These are phyloP conservation scores for Fusarium virguliforme DNA, from an alignment of 2,329 filamentous ascomycete genomes.

Conservation along the genomic window DNA sequence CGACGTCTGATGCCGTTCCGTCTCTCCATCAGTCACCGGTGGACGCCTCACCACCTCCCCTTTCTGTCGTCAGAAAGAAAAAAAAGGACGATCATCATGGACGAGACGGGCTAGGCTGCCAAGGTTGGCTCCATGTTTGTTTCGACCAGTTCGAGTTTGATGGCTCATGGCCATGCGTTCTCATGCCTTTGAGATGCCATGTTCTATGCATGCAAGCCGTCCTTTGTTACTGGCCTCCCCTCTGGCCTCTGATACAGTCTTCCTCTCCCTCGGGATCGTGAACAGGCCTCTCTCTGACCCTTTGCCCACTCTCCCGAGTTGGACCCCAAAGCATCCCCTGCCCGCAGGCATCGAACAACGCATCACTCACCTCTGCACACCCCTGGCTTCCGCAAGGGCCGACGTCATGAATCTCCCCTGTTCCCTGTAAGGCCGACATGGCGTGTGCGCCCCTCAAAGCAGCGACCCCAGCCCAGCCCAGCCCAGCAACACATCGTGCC, in stretches of 20 bases:
- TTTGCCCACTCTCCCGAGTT: conserved; percentile 42
- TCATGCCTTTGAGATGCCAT: conserved; percentile 26
- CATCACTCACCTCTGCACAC: conserved; percentile 35
- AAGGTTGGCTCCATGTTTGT: conserved; percentile 36
- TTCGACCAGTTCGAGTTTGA: conserved; percentile 31
- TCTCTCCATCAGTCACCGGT: conserved; percentile 42
- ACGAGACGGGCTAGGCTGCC: conserved; percentile 27
- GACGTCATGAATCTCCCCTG: conserved; percentile 50
- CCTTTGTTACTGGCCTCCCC: conserved; percentile 26
- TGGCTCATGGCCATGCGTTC: conserved; percentile 24
- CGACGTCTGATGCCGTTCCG: conserved; percentile 40
- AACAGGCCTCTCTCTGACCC: conserved; percentile 52
- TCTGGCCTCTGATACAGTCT: conserved; percentile 42
- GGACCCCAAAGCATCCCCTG: conserved; percentile 38
- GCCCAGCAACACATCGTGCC: conserved; percentile 26
- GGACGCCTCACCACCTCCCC: conserved; percentile 47
- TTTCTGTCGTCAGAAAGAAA: conserved; percentile 28
- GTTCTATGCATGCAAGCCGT: conserved; percentile 39
- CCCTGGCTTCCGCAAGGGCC: conserved; percentile 33
- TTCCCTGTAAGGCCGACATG: conserved; percentile 46
- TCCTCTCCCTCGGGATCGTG: conserved; percentile 48
- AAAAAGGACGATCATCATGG: conserved; percentile 31
- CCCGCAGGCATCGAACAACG: conserved; percentile 42
- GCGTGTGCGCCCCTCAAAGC: conserved; percentile 47
- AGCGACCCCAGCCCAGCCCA: conserved; percentile 30